phyloP scores from a whole-genome alignment of 129 eudicot genomes.

The Lactuca saligna region DNA sequence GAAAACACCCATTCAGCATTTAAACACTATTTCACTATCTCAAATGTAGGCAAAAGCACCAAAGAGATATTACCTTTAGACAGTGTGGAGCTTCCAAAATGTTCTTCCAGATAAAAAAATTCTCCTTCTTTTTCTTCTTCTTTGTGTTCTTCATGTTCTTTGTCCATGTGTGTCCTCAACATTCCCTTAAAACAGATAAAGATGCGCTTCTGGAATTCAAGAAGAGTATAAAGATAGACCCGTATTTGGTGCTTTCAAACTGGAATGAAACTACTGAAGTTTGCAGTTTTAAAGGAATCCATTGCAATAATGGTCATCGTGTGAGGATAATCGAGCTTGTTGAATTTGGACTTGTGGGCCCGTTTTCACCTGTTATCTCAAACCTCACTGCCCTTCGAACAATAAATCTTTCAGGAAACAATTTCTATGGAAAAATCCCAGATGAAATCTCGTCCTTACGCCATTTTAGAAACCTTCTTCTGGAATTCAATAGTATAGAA shows the following conservation, averaged over 20 bases:
- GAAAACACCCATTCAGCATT: not conserved
- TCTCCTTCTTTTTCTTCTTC: slow-evolving; percentile 18
- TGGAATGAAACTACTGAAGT: slow-evolving; percentile 55
- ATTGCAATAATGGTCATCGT: slow-evolving; percentile 38
- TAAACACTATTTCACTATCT: slow-evolving; percentile 24
- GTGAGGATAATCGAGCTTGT: slow-evolving; percentile 37
- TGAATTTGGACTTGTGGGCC: slow-evolving; percentile 37
- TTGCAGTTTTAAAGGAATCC: slow-evolving; percentile 50
- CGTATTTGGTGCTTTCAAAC: slow-evolving; percentile 42
- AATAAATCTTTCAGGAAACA: slow-evolving; percentile 31
- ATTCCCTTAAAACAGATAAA: slow-evolving; percentile 45
- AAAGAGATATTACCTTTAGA: slow-evolving; percentile 6
- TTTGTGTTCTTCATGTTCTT: slow-evolving; percentile 25
- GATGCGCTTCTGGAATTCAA: slow-evolving; percentile 51
- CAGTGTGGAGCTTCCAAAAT: slow-evolving; percentile 19
- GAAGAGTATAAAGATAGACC: slow-evolving; percentile 42
- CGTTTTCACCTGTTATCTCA: slow-evolving; percentile 39
- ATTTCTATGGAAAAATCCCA: slow-evolving; percentile 46
- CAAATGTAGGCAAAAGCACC: slow-evolving; percentile 7
- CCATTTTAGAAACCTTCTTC: slow-evolving; percentile 38
- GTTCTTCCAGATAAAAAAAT: slow-evolving; percentile 24
- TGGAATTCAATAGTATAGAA: slow-evolving; percentile 37
- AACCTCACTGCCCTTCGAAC: slow-evolving; percentile 48
- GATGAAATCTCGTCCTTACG: slow-evolving; percentile 39
- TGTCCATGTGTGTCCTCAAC: slow-evolving; percentile 5